phyloP scores from a whole-genome alignment of 164 flowering plant species.

The Aristolochia californica region DNA sequence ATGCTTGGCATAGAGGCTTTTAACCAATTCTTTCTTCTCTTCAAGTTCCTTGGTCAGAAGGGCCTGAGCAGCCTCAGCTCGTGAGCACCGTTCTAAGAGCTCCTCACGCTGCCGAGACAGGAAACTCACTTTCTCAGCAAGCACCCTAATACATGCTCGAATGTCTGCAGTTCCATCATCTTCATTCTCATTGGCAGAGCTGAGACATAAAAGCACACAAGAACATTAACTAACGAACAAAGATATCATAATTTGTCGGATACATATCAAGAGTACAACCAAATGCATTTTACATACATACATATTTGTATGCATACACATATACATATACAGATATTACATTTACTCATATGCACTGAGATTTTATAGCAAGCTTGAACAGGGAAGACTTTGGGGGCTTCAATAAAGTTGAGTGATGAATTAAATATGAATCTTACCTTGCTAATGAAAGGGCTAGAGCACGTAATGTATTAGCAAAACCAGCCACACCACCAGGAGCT shows the following conservation, averaged over 20 bases:
- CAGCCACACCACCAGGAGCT: slow-evolving; percentile 52
- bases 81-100: slow-evolving; percentile 51
- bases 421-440: slow-evolving; percentile 43
- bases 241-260: background rate
- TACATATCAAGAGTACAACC: background rate
- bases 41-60: slow-evolving; percentile 71
- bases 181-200: slow-evolving; percentile 57
- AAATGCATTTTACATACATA: background rate
- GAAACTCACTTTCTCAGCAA: slow-evolving; percentile 77
- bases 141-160: slow-evolving; percentile 58
- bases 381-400: too few species aligned
- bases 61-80: slow-evolving; percentile 57
- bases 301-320: too few species aligned
- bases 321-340: too few species aligned
- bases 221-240: too few species aligned
- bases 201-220: slow-evolving; percentile 16
- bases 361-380: too few species aligned
- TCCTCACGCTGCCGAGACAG: slow-evolving; percentile 69
- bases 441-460: slow-evolving; percentile 72
- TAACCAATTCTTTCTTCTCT: slow-evolving; percentile 76
- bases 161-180: slow-evolving; percentile 72
- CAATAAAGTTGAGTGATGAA: too few species aligned
- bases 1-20: slow-evolving; percentile 64
- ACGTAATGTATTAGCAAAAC: slow-evolving; percentile 65
- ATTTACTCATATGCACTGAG: too few species aligned